Percentiles rank a stretch among this genome's conserved stretches.
Evolutionary conservation across 371 early-diverging fungal species (phyloP).

Genomic region (Capniomyces stellatus): DNA sequence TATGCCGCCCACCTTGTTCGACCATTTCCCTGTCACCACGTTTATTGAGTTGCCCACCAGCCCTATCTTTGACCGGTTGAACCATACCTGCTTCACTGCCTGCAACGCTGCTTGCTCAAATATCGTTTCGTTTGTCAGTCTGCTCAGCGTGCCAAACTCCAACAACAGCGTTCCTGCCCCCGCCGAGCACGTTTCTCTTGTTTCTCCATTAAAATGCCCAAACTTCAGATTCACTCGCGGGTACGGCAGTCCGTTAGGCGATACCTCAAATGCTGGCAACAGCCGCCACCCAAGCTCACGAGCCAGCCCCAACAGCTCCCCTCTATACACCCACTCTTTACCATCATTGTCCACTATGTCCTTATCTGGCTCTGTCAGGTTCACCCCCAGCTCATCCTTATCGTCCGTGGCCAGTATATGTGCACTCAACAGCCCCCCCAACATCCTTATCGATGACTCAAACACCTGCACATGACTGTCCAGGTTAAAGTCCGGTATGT

Average conservation of each 20-base stretch:
- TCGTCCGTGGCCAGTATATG: conserved; percentile 69
- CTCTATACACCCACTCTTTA: conserved; percentile 33
- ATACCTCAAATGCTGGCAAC: conserved; percentile 68
- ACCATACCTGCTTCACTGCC: conserved; percentile 61
- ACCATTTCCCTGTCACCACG: conserved; percentile 45
- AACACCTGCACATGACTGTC: conserved; percentile 85
- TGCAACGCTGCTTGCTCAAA: conserved; percentile 63
- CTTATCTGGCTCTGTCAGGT: conserved; percentile 16
- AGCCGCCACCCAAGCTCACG: conserved; percentile 68
- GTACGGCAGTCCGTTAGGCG: conserved; percentile 72
- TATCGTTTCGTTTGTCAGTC: conserved; percentile 53
- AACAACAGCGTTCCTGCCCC: conserved; percentile 82
- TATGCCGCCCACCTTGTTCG: conserved; percentile 47
- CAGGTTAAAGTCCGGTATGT: conserved; percentile 48
- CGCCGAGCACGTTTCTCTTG: conserved; percentile 72
- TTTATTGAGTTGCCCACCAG: conserved; percentile 76
- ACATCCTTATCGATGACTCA: conserved; percentile 78
- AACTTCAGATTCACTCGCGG: conserved; percentile 64
- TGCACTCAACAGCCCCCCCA: conserved; percentile 80
- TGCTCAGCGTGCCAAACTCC: conserved; percentile 83
- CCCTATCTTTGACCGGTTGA: conserved; percentile 43
- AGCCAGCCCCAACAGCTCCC: conserved; percentile 59
- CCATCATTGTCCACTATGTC: conserved; percentile 4
- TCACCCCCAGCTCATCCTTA: conserved; percentile 25
- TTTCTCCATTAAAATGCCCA: conserved; percentile 51